These are phyloP conservation scores for Fusarium mexicanum DNA, from an alignment of 2,329 filamentous ascomycete species.

Conservation along the genomic window DNA sequence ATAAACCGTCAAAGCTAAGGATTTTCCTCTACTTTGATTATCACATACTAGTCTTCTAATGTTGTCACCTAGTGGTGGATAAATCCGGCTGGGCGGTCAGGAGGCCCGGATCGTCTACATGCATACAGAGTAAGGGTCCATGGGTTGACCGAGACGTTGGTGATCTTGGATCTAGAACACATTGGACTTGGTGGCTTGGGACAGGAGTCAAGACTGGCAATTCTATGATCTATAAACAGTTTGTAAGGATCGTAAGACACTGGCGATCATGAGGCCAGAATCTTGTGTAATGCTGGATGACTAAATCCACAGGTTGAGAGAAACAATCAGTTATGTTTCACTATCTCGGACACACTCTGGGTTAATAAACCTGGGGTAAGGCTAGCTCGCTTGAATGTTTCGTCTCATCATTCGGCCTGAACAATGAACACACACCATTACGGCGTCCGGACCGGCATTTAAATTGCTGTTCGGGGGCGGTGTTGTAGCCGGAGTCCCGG, in stretches of 20 bases:
- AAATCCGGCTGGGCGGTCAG: conserved; percentile 38
- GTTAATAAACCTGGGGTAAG: background rate
- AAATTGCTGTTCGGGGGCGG: background rate
- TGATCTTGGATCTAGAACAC: background rate
- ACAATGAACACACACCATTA: background rate
- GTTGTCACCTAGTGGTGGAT: background rate
- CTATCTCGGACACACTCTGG: background rate
- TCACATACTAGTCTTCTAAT: background rate
- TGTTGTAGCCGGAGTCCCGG: background rate
- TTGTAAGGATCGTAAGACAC: background rate
- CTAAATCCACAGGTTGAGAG: background rate
- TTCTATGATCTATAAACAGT: background rate
- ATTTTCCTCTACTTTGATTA: background rate
- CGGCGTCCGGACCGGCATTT: conserved; percentile 8
- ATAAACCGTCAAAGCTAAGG: background rate
- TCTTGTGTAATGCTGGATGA: background rate
- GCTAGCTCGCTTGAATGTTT: conserved; percentile 6
- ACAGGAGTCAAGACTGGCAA: background rate
- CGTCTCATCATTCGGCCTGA: background rate
- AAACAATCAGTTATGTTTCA: background rate
- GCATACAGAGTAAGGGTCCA: conserved; percentile 17
- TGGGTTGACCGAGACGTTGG: background rate
- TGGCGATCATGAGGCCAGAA: background rate
- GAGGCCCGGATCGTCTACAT: conserved; percentile 27
- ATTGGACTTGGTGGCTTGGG: background rate